Conservation (phyloP, 768 basidiomycete genomes). For the Russula sp. region DNA sequence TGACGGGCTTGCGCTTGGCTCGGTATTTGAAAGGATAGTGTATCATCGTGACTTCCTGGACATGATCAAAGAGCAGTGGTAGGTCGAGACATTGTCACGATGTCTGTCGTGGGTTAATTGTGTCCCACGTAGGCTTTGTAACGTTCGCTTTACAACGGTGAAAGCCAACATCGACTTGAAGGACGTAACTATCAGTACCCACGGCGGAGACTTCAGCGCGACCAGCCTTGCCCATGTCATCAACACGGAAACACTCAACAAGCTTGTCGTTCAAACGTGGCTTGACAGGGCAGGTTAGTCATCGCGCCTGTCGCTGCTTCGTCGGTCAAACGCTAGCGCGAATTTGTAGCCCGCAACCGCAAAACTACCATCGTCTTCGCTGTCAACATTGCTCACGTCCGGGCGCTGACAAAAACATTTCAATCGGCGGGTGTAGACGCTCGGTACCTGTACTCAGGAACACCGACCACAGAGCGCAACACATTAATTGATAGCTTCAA, state of each 20-base stretch:
- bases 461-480: slow-evolving; percentile 55
- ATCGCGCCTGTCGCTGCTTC: neutral
- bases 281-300: slow-evolving; percentile 67
- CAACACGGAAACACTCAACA: slow-evolving; percentile 72
- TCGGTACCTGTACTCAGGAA: slow-evolving; percentile 66
- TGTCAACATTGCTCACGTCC: slow-evolving; percentile 76
- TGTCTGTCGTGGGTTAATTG: neutral
- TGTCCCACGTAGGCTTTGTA: slow-evolving; percentile 56
- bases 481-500: slow-evolving; percentile 61
- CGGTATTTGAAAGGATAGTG: slow-evolving; percentile 85
- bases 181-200: slow-evolving; percentile 54
- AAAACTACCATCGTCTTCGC: slow-evolving; percentile 93
- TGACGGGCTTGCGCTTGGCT: slow-evolving; percentile 82
- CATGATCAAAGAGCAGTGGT: slow-evolving; percentile 94
- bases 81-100: slow-evolving; percentile 8
- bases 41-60: slow-evolving; percentile 87
- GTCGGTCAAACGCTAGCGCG: slow-evolving; percentile 8
- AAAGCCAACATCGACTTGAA: slow-evolving; percentile 64
- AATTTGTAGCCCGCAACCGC: slow-evolving; percentile 35
- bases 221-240: slow-evolving; percentile 72
- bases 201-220: slow-evolving; percentile 76
- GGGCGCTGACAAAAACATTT: slow-evolving; percentile 64
- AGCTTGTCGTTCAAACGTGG: slow-evolving; percentile 76
- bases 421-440: slow-evolving; percentile 76
- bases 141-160: slow-evolving; percentile 80